phyloP scores from a whole-genome alignment of 2,329 filamentous ascomycete genomes.

The Colletotrichum magnum region DNA sequence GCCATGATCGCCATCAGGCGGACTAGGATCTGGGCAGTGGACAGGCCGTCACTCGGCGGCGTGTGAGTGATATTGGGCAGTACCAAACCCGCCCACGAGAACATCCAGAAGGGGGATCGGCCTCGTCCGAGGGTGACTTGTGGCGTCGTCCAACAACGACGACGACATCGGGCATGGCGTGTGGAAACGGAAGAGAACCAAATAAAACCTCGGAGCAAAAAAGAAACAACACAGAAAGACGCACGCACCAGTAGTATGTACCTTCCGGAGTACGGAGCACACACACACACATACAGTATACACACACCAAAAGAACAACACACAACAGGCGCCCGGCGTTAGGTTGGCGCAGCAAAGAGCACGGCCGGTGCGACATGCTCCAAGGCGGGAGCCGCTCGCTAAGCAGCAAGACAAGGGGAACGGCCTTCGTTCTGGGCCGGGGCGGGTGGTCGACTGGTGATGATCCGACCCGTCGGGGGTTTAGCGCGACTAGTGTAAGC shows the following conservation, averaged over 20 bases:
- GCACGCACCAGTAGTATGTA: not conserved
- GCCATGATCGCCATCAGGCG: constrained; percentile 32
- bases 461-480: constrained; percentile 7
- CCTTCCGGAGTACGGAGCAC: not conserved
- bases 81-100: constrained; percentile 10
- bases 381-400: constrained; percentile 39
- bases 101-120: constrained; percentile 20
- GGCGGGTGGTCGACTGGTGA: constrained; percentile 7
- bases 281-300: not conserved
- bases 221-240: constrained; percentile 21
- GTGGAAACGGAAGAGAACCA: constrained; percentile 26
- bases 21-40: constrained; percentile 3
- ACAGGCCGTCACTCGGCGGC: constrained; percentile 8
- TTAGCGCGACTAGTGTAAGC: constrained; percentile 27
- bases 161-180: constrained; percentile 20
- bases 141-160: constrained; percentile 21
- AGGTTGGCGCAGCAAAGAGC: constrained; percentile 27
- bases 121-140: constrained; percentile 21
- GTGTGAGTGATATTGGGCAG: constrained; percentile 10
- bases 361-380: constrained; percentile 16
- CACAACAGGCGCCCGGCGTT: constrained; percentile 2
- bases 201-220: constrained; percentile 18
- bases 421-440: constrained; percentile 20
- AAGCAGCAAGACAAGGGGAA: constrained; percentile 38
- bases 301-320: constrained; percentile 12